Evolutionary conservation across 2,329 filamentous ascomycete genomes (phyloP), one percentile per base, ranked within the genome.

Genomic region (Apiospora malaysiana): DNA sequence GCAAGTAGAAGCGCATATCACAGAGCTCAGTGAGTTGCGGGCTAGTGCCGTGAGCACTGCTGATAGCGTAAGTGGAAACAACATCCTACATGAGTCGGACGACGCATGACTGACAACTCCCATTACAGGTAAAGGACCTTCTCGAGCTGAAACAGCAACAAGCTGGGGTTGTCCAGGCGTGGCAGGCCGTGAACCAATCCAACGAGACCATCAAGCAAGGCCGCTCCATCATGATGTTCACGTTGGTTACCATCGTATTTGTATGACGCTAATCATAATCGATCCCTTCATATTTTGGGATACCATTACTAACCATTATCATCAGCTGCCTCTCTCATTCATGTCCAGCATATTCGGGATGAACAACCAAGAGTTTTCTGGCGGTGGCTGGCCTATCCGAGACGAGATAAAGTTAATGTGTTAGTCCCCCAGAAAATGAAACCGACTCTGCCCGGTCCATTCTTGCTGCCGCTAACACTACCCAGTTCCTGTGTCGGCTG

Each of bases 131-230:
- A 56, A 79, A 81, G 49, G 81, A 83, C 63, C 76, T 86, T 1
- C 75, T 85, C 1, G 78, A 76, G 0, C 76, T 86, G 32, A 85
- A 85, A 70, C 84, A 85, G 46, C 83, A 86, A 71, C 84, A 86
- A 71, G 83, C 83, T 0, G 81, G 81, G 49, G 81, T 85, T 0
- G 78, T 85, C 5, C 82, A 86, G 71, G 83, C 84, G 0, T 82
- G 81, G 77, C 79, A 82, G 21, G 78, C 84, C 0, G 76, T 83
- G 12, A 79, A 77, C 37, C 80, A 84, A 46, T 80, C 79, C 0
- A 79, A 82, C 0, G 81, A 85, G 66, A 82, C 79, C 0, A 79
- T 82, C 7, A 79, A 78, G 10, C 84, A 86, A 71, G 82, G 83
- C 0, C 78, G 80, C 0, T 80, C 83, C 1, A 82, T 86, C 68